Base-by-base conservation (phyloP, 805 yeast species). In the Myxozyma sirexii region DNA sequence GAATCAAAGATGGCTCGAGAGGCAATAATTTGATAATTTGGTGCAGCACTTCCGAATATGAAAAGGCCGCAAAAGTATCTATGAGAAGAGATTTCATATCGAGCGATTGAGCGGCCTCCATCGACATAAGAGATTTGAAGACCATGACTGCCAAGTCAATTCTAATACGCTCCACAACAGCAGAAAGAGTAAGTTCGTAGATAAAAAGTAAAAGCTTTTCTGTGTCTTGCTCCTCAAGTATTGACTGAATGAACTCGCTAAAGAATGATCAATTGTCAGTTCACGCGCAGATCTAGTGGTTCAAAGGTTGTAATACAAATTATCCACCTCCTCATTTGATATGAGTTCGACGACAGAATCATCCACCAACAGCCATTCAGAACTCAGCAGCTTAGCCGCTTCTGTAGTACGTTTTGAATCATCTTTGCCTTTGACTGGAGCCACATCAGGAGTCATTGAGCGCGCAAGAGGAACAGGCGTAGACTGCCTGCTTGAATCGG, bases 1-100 rank as follows among this genome's bases (percentile, higher is more conserved):
- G 54, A 43, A 69, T 48, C 7, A 64, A 55, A 2, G 66, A 45
- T 13, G 54, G 56, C 26, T 69, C 69, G 19, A 71, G 54, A n/a
- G 64, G 55, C 17, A 71, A 54, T 2, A 62, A 44, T 12, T 48
- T 43, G 17, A 72, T 26, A 26, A 71, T 49, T 29, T 50, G 38
- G 2, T 53, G 54, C 2, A 69, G 51, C 1, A 56, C 37, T 35
- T 45, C 45, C 6, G 56, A 54, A 33, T 53, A 48, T 17, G 54
- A 47, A 38, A 56, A 60, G 12, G 38, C 31, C 10, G 57, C 50
- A 15, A 54, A 35, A 31, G 54, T 56, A 42, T 59, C 66, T 26
- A 35, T 43, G 21, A 59, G 41, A 10, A 51, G 47, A 26, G 62
- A 57, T 4, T 43, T 53, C 55, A 60, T 41, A 8, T 46, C 49